phyloP scores from a whole-genome alignment of 257 asterid genomes.

The Przewalskia tangutica region DNA sequence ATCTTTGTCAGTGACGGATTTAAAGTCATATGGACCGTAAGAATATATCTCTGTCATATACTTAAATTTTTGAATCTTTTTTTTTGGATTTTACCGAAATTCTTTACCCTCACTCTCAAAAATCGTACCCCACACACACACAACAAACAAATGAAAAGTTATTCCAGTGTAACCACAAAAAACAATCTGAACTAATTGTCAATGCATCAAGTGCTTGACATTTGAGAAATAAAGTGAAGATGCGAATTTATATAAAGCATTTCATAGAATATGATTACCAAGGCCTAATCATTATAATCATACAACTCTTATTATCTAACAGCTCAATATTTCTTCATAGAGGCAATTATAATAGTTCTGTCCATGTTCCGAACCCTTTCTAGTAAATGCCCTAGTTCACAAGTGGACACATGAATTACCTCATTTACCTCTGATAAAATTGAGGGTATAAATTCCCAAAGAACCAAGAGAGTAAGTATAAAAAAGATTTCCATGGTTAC shows the following conservation, averaged over 20 bases:
- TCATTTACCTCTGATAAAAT: neutral
- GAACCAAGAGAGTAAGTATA: neutral
- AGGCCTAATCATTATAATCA: neutral
- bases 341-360: neutral
- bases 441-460: neutral
- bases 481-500: neutral
- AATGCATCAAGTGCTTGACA: neutral
- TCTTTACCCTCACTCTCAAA: neutral
- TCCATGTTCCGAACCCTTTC: neutral
- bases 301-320: neutral
- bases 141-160: neutral
- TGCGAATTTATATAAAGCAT: neutral
- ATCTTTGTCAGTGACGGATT: neutral
- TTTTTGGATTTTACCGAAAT: neutral
- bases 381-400: neutral
- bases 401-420: neutral
- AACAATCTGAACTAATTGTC: neutral
- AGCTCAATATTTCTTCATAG: neutral
- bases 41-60: no score
- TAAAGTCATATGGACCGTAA: neutral
- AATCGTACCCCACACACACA: neutral
- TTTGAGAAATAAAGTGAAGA: neutral
- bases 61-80: no score
- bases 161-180: neutral
- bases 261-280: neutral